These are phyloP conservation scores for Fusarium albosuccineum DNA, from an alignment of 2,329 filamentous ascomycete species.

Conservation along the genomic window DNA sequence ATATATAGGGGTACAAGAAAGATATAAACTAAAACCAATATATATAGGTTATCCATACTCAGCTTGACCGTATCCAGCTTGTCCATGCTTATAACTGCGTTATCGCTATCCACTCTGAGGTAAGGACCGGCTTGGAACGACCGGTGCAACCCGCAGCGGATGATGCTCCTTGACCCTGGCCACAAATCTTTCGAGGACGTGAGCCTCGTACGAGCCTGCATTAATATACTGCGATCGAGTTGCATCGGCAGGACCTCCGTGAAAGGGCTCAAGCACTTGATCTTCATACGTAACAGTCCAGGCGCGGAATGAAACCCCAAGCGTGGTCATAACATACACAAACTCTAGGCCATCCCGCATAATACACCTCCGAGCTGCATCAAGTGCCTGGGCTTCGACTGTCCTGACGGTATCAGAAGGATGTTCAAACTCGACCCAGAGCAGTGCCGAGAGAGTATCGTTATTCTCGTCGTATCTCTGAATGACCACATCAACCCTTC, in stretches of 20 bases:
- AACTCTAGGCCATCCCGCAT: too few relatives aligned
- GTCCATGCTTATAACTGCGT: not conserved
- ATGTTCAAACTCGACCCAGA: not conserved
- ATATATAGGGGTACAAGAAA: too few relatives aligned
- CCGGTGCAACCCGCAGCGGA: not conserved
- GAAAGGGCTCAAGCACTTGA: too few relatives aligned
- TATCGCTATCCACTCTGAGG: not conserved
- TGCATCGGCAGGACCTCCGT: not conserved
- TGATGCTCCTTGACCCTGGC: not conserved
- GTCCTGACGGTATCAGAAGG: not conserved
- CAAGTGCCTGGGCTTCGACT: not conserved
- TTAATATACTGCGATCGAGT: slow-evolving; percentile 1
- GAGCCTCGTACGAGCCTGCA: not conserved
- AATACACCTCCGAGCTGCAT: too few relatives aligned
- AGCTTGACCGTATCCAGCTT: too few relatives aligned
- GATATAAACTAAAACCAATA: too few relatives aligned
- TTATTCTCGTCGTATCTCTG: not conserved
- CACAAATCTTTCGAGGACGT: not conserved
- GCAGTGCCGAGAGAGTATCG: not conserved
- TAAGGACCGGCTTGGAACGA: not conserved
- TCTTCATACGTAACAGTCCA: too few relatives aligned
- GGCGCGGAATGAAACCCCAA: too few relatives aligned
- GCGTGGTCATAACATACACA: too few relatives aligned
- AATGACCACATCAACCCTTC: not conserved
- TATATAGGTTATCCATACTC: too few relatives aligned